Base-by-base conservation (phyloP, 345 rosid genomes). In the Populus alba region DNA sequence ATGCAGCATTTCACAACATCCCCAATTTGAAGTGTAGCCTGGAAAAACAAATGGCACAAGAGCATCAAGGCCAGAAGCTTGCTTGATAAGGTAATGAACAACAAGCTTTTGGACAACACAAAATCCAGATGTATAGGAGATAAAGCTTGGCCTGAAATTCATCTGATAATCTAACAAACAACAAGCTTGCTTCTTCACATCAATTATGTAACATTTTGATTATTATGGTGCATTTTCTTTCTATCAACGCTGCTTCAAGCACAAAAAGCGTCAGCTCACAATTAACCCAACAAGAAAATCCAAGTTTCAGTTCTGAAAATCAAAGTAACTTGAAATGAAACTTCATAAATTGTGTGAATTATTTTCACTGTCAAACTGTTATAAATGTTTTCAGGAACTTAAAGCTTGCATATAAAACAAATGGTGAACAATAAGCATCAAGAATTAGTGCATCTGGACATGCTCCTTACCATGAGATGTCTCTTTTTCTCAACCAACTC, bases 11-110 rank as follows among this genome's bases (percentile, higher is more conserved):
- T 91, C 77, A 94, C 95, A 76, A 94, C 87, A 85, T 96, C 98
- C 53, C 99, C 98, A 29, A 94, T 85, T 49, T 92, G 89, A 86
- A 96, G 98, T 85, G 85, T 94, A 43, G 93, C 92, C 97, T 92
- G 86, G 82, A 87, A 85, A 25, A 70, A 72, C 38, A 66, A 79
- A 76, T 2, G n/a, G 29, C 38, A 76, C 20, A 20, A 62, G 74
- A 71, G 45, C 74, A 61, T 73, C 15, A 81, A 70, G 66, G 29
- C 53, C 39, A 72, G 31, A 77, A 66, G 41, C 41, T 53, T 51
- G 17, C 62, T 68, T 69, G 57, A 59, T 74, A 57, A 71, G 49
- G 27, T 17, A 73, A 67, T 65, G 63, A 75, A 70, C 45, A 70
- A 68, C 37, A 49, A 67, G 38, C 67, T 31, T 29, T 63, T 66